A percentile compares a stretch with the other conserved stretches of the same genome.
Conservation (phyloP, 2,329 filamentous ascomycete species). For the Dissoconium aciculare region DNA sequence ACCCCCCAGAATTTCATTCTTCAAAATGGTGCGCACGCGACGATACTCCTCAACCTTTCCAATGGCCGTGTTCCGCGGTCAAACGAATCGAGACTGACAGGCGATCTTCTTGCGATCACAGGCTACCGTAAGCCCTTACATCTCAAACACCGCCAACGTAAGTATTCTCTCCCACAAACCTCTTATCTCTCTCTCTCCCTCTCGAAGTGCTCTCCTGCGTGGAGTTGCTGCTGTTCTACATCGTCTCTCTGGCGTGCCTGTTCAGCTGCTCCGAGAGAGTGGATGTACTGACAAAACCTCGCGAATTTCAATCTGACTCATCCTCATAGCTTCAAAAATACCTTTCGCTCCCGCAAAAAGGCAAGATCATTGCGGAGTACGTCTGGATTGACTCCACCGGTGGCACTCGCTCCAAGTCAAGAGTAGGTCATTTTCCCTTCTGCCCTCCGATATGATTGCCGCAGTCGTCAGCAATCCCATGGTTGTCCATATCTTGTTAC, state of each 20-base stretch:
- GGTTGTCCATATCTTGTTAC: too few species aligned
- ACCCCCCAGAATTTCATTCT: too few species aligned
- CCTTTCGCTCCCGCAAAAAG: conserved; percentile 78
- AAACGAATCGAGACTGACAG: too few species aligned
- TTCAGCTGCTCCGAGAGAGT: not conserved
- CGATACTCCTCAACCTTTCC: too few species aligned
- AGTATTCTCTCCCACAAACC: too few species aligned
- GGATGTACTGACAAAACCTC: conserved; percentile 25
- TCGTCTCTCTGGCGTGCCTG: not conserved
- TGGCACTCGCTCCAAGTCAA: conserved; percentile 83
- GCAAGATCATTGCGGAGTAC: conserved; percentile 83
- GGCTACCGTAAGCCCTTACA: conserved; percentile 14
- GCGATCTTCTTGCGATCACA: too few species aligned
- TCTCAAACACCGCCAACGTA: conserved; percentile 36
- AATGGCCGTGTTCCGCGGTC: too few species aligned
- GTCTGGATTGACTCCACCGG: conserved; percentile 84
- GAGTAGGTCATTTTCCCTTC: conserved; percentile 47
- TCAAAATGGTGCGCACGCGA: too few species aligned
- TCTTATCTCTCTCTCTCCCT: too few species aligned
- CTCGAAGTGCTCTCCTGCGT: too few species aligned
- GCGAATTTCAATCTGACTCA: not conserved
- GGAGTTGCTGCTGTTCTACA: conserved; percentile 1
- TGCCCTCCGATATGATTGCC: conserved; percentile 1
- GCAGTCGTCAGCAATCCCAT: not conserved
- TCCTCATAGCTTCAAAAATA: conserved; percentile 71